A percentile compares a stretch with the other conserved stretches of the same genome.
Evolutionary conservation across 2,329 filamentous ascomycete species (phyloP).

Genomic region (Juglanconis juglandina): DNA sequence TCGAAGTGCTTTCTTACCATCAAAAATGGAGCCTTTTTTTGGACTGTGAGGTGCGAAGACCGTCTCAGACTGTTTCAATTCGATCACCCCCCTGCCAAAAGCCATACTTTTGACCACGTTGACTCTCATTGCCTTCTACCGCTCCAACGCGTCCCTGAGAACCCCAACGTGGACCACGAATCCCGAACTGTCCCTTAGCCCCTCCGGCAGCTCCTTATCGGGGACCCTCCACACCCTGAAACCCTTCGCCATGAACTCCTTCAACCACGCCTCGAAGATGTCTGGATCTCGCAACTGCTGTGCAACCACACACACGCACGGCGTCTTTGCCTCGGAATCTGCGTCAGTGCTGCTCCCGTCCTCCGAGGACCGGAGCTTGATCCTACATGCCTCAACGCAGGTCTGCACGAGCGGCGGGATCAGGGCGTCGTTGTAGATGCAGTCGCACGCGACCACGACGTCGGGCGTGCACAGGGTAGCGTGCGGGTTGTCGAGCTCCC

Average conservation of each 20-base stretch:
- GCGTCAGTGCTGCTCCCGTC: constrained; percentile 13
- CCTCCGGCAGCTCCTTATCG: constrained; percentile 56
- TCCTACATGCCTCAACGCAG: constrained; percentile 68
- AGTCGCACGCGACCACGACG: constrained; percentile 80
- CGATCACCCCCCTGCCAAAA: neutral
- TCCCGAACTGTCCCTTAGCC: constrained; percentile 62
- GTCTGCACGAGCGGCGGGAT: constrained; percentile 79
- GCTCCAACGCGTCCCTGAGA: constrained; percentile 31
- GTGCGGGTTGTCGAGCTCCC: constrained; percentile 66
- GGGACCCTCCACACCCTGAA: constrained; percentile 78
- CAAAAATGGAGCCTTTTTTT: neutral
- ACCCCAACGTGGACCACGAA: constrained; percentile 81
- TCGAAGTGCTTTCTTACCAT: neutral
- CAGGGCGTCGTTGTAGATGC: constrained; percentile 89
- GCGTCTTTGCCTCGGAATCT: constrained; percentile 23
- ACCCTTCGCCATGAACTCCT: constrained; percentile 52
- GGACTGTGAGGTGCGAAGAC: neutral
- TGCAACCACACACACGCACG: constrained; percentile 75
- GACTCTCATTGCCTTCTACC: neutral
- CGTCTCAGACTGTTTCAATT: neutral
- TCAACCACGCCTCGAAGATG: constrained; percentile 80
- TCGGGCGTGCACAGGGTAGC: constrained; percentile 44
- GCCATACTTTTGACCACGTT: neutral
- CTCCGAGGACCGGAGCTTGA: constrained; percentile 38
- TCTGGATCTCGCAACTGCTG: constrained; percentile 85